phyloP scores from a whole-genome alignment of 768 basidiomycete genomes.

The Pholiota microspora region DNA sequence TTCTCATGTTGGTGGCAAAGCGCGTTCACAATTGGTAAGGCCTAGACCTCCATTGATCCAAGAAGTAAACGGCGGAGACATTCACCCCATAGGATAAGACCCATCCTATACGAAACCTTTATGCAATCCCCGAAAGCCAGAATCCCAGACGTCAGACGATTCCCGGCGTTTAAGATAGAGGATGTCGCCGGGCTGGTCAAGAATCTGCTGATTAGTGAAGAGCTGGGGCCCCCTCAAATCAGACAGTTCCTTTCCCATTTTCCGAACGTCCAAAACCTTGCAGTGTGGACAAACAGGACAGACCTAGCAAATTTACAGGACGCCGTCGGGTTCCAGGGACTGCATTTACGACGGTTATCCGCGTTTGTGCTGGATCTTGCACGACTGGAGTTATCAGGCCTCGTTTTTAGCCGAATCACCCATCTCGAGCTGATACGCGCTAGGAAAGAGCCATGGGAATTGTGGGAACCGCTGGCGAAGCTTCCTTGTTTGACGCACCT shows the following conservation, averaged over 20 bases:
- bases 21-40: constrained; percentile 3
- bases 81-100: neutral
- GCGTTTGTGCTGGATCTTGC: neutral
- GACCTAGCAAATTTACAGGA: constrained; percentile 1
- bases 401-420: neutral
- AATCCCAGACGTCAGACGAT: constrained; percentile 2
- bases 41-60: neutral
- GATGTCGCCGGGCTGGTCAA: neutral
- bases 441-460: neutral
- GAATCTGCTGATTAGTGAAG: constrained; percentile 4
- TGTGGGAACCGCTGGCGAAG: neutral
- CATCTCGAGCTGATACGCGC: constrained; percentile 3
- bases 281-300: constrained; percentile 1
- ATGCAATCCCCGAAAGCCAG: constrained; percentile 3
- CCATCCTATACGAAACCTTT: constrained; percentile 2
- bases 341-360: neutral
- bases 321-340: neutral
- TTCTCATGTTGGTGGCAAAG: constrained; percentile 3
- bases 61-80: too few species aligned
- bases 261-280: constrained; percentile 2
- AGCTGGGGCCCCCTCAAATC: neutral
- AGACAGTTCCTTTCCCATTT: neutral
- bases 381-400: neutral
- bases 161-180: neutral
- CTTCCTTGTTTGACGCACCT: constrained; percentile 3